Base-by-base conservation (phyloP, 805 yeast genomes). In the Schwanniomyces pseudopolymorphus region DNA sequence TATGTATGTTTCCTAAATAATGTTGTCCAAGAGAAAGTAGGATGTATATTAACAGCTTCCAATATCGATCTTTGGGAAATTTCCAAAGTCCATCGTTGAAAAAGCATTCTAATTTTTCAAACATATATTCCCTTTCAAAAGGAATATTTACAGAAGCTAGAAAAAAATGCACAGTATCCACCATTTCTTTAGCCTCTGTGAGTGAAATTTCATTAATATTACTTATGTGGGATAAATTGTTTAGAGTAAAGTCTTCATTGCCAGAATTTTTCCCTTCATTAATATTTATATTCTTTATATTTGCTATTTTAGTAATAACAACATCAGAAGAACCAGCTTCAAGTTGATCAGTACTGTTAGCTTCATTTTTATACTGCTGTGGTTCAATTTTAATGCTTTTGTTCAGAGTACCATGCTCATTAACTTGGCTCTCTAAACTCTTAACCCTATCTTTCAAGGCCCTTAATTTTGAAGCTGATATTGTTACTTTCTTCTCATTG, bases 401-500 rank as follows among this genome's bases (percentile, higher is more conserved):
- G n/a, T n/a, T 36, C 8, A 6, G 8, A 22, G 25, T 6, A 6
- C 8, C 8, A 22, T 22, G 8, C 25, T 22, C 25, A 22, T 17
- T 20, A 36, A 17, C 24, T 13, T 20, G 39, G 5, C 17, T 28
- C 25, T 40, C 36, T 16, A 40, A 26, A 8, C 8, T 13, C 17
- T 14, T 26, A 4, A 25, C 25, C 25, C 19, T 13, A 17, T 40
- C 36, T 25, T 40, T 40, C 43, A 40, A 21, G 21, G 11, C 21
- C 24, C 19, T 16, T 40, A 40, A 24, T 26, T 25, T 40, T 19
- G 43, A 40, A 5, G 33, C 39, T 14, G 41, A 45, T 2, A 63
- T 50, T 16, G 40, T 39, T 1, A 63, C 43, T 40, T 47, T 48
- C 43, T 51, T 54, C 9, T 59, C 54, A 41, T 56, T 62, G 36